Evolutionary conservation across 805 yeast genomes (phyloP).

Genomic region (Pichia occidentalis): DNA sequence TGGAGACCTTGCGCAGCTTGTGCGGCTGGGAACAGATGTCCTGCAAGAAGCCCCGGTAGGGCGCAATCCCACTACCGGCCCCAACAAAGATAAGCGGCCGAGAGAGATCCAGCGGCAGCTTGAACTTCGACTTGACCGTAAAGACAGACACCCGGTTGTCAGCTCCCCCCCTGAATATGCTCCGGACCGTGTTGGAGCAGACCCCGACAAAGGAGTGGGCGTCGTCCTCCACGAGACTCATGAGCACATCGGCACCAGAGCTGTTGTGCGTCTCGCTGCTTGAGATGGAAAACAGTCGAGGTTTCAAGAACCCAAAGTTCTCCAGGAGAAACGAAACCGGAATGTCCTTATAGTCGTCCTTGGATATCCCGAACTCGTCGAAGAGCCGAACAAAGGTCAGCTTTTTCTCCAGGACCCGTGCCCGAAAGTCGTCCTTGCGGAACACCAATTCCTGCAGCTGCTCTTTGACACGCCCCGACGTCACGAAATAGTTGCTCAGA

Average conservation of each 20-base stretch:
- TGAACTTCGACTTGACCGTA: constrained; percentile 82
- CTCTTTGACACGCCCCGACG: constrained; percentile 31
- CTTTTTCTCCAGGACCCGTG: constrained; percentile 47
- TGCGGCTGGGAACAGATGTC: constrained; percentile 39
- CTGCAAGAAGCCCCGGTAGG: constrained; percentile 85
- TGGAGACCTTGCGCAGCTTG: constrained; percentile 42
- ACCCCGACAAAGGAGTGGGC: constrained; percentile 56
- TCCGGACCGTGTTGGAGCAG: constrained; percentile 72
- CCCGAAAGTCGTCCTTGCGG: constrained; percentile 57
- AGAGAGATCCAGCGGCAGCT: constrained; percentile 70
- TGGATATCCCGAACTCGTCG: constrained; percentile 46
- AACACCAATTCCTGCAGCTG: constrained; percentile 37
- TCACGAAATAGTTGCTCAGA: constrained; percentile 6
- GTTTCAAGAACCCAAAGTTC: constrained; percentile 67
- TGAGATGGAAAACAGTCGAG: constrained; percentile 90
- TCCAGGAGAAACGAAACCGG: constrained; percentile 82
- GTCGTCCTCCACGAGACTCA: constrained; percentile 65
- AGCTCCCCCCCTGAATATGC: constrained; percentile 47
- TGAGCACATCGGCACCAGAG: constrained; percentile 64
- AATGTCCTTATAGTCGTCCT: constrained; percentile 53
- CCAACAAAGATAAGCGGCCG: constrained; percentile 88
- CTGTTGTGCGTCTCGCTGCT: constrained; percentile 63
- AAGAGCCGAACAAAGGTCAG: constrained; percentile 68
- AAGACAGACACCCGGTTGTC: constrained; percentile 66
- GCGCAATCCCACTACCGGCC: constrained; percentile 97